Conservation (phyloP, 1,139 yeast genomes). For the Nadsonia starkeyi-henricii region DNA sequence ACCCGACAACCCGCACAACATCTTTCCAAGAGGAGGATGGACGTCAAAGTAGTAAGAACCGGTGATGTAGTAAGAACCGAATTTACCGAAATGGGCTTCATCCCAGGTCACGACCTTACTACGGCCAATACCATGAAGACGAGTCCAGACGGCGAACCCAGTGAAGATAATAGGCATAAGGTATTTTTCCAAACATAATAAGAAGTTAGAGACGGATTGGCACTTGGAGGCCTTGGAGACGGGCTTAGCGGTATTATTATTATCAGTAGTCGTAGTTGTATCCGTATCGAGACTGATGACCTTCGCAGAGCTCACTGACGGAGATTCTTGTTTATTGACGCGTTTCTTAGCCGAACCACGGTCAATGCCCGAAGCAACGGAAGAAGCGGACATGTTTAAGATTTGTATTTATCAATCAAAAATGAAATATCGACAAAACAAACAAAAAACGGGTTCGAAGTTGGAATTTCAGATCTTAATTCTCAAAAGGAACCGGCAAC, state of each 20-base stretch:
- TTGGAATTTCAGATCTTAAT: too few species aligned
- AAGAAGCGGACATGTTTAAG: conserved; percentile 8
- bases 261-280: background rate
- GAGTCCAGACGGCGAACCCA: conserved; percentile 45
- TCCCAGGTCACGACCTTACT: conserved; percentile 80
- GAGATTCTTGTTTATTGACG: background rate
- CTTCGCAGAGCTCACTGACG: background rate
- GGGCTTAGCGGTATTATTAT: background rate
- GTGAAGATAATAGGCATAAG: conserved; percentile 47
- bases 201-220: background rate
- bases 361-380: conserved; percentile 11
- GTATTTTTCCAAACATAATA: conserved; percentile 27
- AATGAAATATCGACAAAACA: too few species aligned
- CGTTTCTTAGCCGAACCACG: conserved; percentile 9
- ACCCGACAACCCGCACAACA: conserved; percentile 92
- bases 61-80: conserved; percentile 83
- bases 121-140: conserved; percentile 53
- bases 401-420: background rate
- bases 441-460: too few species aligned
- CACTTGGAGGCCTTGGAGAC: background rate
- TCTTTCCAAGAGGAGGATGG: conserved; percentile 96
- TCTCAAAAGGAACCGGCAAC: too few species aligned
- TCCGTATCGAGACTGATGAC: background rate
- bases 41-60: conserved; percentile 95
- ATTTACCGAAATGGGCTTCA: conserved; percentile 57